phyloP scores from a whole-genome alignment of 345 rosid genomes.

The Populus davidiana region DNA sequence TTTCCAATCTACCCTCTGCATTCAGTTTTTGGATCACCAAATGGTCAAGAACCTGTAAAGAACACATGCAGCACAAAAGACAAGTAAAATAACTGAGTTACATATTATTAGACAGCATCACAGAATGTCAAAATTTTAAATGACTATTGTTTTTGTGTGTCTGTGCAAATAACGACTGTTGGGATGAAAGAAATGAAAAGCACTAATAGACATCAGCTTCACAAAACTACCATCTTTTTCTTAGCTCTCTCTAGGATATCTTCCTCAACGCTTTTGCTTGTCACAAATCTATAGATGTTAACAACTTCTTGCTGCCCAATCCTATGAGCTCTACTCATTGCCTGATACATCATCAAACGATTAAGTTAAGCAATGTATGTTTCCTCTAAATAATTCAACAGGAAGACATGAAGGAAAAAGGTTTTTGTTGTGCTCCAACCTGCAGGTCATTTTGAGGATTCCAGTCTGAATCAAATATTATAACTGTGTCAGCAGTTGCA shows the following conservation, averaged over 20 bases:
- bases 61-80: conserved; percentile 15
- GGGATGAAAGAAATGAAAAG: not conserved
- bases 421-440: conserved; percentile 35
- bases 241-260: conserved; percentile 98
- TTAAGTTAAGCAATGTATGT: not conserved
- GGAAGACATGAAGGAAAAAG: not conserved
- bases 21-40: conserved; percentile 96
- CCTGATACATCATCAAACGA: conserved; percentile 47
- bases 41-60: conserved; percentile 87
- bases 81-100: not conserved
- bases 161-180: not conserved
- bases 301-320: conserved; percentile 99
- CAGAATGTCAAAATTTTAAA: not conserved
- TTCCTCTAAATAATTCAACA: not conserved
- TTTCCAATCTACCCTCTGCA: conserved; percentile 99
- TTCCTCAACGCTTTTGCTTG: conserved; percentile 98
- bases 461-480: conserved; percentile 99
- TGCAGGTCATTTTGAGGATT: conserved; percentile 98
- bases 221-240: conserved; percentile 79
- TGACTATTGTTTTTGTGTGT: not conserved
- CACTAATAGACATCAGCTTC: not conserved
- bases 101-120: not conserved
- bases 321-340: conserved; percentile 99
- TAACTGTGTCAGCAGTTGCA: conserved; percentile 97
- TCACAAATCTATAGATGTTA: conserved; percentile 96